Base-by-base conservation (phyloP, 441 rosid species). In the Erodium texanum region DNA sequence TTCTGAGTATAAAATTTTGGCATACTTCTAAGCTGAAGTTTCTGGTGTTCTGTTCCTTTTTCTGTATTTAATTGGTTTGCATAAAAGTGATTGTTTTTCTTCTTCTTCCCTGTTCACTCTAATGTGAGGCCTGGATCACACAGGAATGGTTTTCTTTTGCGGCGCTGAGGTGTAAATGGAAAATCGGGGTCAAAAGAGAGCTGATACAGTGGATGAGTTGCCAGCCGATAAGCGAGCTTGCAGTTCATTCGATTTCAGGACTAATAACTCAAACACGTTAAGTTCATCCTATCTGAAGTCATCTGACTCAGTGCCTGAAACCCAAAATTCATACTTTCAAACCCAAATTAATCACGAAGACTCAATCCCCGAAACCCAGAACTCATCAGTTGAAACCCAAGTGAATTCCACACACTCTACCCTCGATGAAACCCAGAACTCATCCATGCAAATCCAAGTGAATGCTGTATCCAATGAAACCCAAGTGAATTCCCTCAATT, bases 141-240 rank as follows among this genome's bases (percentile, higher is more conserved):
- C 64, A 61, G 64, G 64, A 61, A 61, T 61, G 64, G n/a, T 61
- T 61, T 61, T 38, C 11, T 38, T 11, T 8, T 38, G 8, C 43
- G 8, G 43, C 10, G 43, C 10, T 38, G 14, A 38, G 10, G 27
- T 45, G 48, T 58, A 48, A 38, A 89, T 90, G 95, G 97, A 77
- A 71, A 89, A 79, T 78, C 87, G 98, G 68, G 97, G 97, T 32
- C 99, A 94, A 75, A 94, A 94, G 80, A 89, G 97, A 34, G 66
- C 86, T 52, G 99, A 91, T 59, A 80, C 82, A 67, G 83, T 77
- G 52, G 90, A 86, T 24, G 94, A 88, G 67, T 79, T 92, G 36
- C 98, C 97, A n/a, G 94, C 95, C 64, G 97, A 94, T 84, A 92
- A 94, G 77, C 86, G 98, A 72, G 93, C 97, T 69, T 94, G 97